Conservation (phyloP, 192 early-diverging fungal genomes). For the Phycomyces blakesleeanus region DNA sequence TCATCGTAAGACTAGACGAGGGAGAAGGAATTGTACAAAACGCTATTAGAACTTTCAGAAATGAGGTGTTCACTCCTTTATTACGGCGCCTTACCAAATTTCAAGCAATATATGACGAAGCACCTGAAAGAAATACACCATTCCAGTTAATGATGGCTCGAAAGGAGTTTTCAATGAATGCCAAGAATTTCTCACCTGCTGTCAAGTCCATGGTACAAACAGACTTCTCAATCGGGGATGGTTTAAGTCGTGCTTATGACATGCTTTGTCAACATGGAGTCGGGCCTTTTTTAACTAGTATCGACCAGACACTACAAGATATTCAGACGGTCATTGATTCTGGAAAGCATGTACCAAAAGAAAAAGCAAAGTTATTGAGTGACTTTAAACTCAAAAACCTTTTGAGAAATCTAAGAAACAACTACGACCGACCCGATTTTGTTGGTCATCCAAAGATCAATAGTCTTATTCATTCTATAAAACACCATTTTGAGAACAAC, state of each 20-base stretch:
- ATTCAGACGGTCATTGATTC: slow-evolving; percentile 17
- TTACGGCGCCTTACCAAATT: slow-evolving; percentile 30
- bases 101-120: slow-evolving; percentile 21
- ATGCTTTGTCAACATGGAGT: slow-evolving; percentile 47
- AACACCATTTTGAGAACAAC: slow-evolving; percentile 62
- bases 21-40: slow-evolving; percentile 32
- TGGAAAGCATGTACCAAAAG: slow-evolving; percentile 19
- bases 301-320: slow-evolving; percentile 28
- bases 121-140: slow-evolving; percentile 35
- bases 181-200: slow-evolving; percentile 18
- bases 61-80: slow-evolving; percentile 11
- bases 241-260: slow-evolving; percentile 40
- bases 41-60: background rate
- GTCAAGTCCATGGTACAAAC: slow-evolving; percentile 20
- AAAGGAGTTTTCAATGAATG: slow-evolving; percentile 4
- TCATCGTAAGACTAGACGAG: slow-evolving; percentile 58
- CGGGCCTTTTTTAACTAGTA: slow-evolving; percentile 36
- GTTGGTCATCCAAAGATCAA: slow-evolving; percentile 84
- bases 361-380: slow-evolving; percentile 34
- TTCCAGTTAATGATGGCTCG: slow-evolving; percentile 43
- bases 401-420: slow-evolving; percentile 34
- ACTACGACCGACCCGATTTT: slow-evolving; percentile 39
- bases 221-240: slow-evolving; percentile 22
- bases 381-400: slow-evolving; percentile 36
- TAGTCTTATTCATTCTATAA: slow-evolving; percentile 54